Evolutionary conservation across 768 basidiomycete species (phyloP).

Genomic region (Rhizopogon rudus): DNA sequence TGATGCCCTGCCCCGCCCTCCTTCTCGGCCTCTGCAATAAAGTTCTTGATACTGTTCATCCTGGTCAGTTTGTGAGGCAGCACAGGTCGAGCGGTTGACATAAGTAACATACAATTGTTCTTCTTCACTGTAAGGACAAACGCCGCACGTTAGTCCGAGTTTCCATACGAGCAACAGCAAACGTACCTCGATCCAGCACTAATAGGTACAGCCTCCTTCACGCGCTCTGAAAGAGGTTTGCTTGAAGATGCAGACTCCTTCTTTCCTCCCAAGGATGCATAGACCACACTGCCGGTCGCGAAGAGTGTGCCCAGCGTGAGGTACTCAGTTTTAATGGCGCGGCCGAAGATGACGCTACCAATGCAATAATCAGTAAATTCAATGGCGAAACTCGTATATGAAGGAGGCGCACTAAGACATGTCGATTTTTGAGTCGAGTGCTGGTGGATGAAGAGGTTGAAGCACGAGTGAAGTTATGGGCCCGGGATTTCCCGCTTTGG

Average conservation of each 20-base stretch:
- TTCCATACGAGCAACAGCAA: not conserved
- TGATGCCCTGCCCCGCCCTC: conserved; percentile 43
- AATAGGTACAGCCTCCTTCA: conserved; percentile 60
- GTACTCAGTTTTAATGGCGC: conserved; percentile 78
- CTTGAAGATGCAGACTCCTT: conserved; percentile 38
- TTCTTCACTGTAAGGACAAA: conserved; percentile 54
- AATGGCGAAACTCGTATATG: not conserved
- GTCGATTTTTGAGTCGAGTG: conserved; percentile 12
- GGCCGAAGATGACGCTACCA: conserved; percentile 69
- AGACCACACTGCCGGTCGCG: conserved; percentile 49
- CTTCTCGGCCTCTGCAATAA: conserved; percentile 81
- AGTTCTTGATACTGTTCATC: conserved; percentile 70
- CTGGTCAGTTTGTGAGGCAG: conserved; percentile 38
- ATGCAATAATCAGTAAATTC: not conserved
- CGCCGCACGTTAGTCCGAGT: conserved; percentile 7
- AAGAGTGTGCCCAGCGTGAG: conserved; percentile 66
- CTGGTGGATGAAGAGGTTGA: not conserved
- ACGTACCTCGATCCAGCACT: conserved; percentile 67
- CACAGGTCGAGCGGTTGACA: conserved; percentile 6
- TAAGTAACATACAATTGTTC: conserved; percentile 68
- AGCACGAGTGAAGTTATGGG: conserved; percentile 14
- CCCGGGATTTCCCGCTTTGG: conserved; percentile 14
- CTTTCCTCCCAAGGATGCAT: conserved; percentile 53
- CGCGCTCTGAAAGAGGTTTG: conserved; percentile 46
- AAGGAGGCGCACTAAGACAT: conserved; percentile 41